Evolutionary conservation across 805 yeast species (phyloP).

Genomic region (Lipomyces oligophaga): DNA sequence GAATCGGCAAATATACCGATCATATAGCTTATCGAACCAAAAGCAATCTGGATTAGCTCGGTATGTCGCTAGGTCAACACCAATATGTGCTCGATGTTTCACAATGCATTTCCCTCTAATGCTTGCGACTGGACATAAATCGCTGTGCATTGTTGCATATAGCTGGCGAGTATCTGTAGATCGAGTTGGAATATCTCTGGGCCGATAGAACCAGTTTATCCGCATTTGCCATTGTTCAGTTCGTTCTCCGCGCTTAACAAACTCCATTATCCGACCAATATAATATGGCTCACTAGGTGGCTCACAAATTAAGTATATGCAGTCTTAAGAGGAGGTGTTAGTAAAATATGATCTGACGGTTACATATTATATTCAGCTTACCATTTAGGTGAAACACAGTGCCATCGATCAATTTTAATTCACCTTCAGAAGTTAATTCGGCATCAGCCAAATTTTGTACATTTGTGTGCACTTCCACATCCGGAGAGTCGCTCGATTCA

Average conservation of each 20-base stretch:
- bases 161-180: conserved; percentile 68
- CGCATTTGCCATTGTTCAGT: conserved; percentile 52
- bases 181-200: conserved; percentile 71
- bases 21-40: conserved; percentile 82
- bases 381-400: conserved; percentile 30
- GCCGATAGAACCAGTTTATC: conserved; percentile 89
- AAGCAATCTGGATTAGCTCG: conserved; percentile 62
- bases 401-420: conserved; percentile 34
- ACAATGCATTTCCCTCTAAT: conserved; percentile 75
- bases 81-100: conserved; percentile 62
- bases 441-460: conserved; percentile 43
- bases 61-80: conserved; percentile 53
- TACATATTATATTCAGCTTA: neutral
- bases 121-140: conserved; percentile 69
- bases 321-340: conserved; percentile 44
- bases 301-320: conserved; percentile 78
- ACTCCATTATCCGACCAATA: conserved; percentile 78
- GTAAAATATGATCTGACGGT: neutral
- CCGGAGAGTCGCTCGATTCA: too few relatives aligned
- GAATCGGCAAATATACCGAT: conserved; percentile 76
- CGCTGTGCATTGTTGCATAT: conserved; percentile 82
- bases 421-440: conserved; percentile 35
- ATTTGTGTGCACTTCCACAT: too few relatives aligned
- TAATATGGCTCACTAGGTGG: conserved; percentile 95
- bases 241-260: conserved; percentile 41